These are phyloP conservation scores for Paramecium sexaurelia DNA, from an alignment of 73 alveolate genomes.

Conservation along the genomic window DNA sequence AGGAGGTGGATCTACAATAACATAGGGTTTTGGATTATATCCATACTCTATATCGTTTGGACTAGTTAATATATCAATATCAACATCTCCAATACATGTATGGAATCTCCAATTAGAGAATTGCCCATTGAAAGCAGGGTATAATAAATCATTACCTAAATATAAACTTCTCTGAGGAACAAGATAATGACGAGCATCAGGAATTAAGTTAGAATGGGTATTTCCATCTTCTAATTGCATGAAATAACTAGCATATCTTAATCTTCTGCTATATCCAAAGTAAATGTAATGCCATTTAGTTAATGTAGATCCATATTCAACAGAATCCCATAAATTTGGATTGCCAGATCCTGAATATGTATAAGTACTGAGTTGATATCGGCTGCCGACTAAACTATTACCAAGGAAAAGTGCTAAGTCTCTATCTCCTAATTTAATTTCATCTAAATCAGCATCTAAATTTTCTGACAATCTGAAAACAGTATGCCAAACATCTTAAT, in stretches of 20 bases:
- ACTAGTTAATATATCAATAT: not conserved
- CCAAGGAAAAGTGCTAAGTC: slow-evolving; percentile 42
- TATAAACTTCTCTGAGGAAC: not conserved
- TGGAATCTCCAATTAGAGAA: not conserved
- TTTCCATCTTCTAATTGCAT: not conserved
- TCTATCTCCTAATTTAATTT: slow-evolving; percentile 13
- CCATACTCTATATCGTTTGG: not conserved
- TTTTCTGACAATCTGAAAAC: slow-evolving; percentile 39
- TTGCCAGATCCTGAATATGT: slow-evolving; percentile 53
- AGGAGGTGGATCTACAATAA: not conserved
- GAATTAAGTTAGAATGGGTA: not conserved
- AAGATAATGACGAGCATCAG: not conserved
- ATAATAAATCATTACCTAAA: not conserved
- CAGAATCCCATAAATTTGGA: slow-evolving; percentile 44
- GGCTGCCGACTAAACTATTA: not conserved
- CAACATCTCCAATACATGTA: not conserved
- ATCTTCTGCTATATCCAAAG: slow-evolving; percentile 29
- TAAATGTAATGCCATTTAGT: slow-evolving; percentile 28
- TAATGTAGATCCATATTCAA: not conserved
- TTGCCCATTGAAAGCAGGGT: slow-evolving; percentile 13
- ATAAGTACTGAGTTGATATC: not conserved
- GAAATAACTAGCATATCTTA: not conserved
- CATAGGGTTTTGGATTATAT: not conserved
- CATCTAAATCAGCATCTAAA: not conserved
- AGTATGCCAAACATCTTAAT: slow-evolving; percentile 51